Evolutionary conservation across 2,329 filamentous ascomycete genomes (phyloP).

Genomic region (Fusarium xyrophilum): DNA sequence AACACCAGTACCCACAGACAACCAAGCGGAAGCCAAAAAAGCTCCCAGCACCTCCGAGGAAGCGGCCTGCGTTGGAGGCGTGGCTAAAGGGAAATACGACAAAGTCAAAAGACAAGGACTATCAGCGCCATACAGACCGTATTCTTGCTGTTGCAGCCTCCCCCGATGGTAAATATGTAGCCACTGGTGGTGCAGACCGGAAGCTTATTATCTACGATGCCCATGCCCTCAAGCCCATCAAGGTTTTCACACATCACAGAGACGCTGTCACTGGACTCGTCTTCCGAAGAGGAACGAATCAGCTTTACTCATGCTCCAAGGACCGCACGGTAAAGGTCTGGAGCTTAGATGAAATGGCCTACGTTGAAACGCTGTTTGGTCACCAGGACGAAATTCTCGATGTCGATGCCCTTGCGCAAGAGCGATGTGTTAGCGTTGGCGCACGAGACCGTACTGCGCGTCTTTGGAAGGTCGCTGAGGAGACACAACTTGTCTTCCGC

Average conservation of each 20-base stretch:
- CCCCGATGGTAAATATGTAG: slow-evolving; percentile 87
- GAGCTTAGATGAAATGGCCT: slow-evolving; percentile 90
- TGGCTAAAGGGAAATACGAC: slow-evolving; percentile 68
- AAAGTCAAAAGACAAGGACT: slow-evolving; percentile 68
- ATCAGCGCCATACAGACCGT: slow-evolving; percentile 77
- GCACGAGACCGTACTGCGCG: slow-evolving; percentile 89
- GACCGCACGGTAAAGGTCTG: slow-evolving; percentile 96
- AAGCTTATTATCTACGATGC: slow-evolving; percentile 90
- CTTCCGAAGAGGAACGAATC: slow-evolving; percentile 87
- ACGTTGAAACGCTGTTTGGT: slow-evolving; percentile 94
- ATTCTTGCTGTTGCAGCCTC: slow-evolving; percentile 89
- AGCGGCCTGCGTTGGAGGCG: slow-evolving; percentile 67
- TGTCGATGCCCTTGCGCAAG: slow-evolving; percentile 81
- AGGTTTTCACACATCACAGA: slow-evolving; percentile 89
- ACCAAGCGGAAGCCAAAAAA: slow-evolving; percentile 66
- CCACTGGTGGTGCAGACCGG: slow-evolving; percentile 85
- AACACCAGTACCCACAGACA: slow-evolving; percentile 65
- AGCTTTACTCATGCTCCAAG: slow-evolving; percentile 88
- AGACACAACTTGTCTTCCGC: slow-evolving; percentile 93
- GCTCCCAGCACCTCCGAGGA: slow-evolving; percentile 63
- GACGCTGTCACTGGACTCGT: slow-evolving; percentile 84
- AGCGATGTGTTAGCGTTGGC: slow-evolving; percentile 90
- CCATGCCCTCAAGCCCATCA: slow-evolving; percentile 76
- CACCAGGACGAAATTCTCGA: slow-evolving; percentile 92
- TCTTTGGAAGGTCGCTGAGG: slow-evolving; percentile 95